phyloP scores from a whole-genome alignment of 2,329 filamentous ascomycete genomes.

The Trichoderma koningii region DNA sequence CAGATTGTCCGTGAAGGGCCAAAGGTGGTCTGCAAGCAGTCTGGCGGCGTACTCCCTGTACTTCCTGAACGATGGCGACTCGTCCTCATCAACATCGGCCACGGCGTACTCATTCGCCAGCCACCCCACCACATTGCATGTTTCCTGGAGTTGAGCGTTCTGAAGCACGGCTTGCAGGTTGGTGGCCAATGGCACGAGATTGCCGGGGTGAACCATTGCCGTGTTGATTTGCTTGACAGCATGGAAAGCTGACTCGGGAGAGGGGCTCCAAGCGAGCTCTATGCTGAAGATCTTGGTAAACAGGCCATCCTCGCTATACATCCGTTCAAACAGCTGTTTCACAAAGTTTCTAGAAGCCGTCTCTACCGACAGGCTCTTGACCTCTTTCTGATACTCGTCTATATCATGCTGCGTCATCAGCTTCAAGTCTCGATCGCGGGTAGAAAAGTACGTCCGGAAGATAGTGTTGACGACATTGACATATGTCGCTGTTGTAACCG shows the following conservation, averaged over 20 bases:
- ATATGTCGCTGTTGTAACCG: conserved; percentile 54
- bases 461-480: conserved; percentile 56
- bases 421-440: conserved; percentile 56
- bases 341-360: conserved; percentile 60
- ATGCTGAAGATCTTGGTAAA: conserved; percentile 59
- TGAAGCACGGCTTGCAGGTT: conserved; percentile 54
- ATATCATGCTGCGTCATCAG: conserved; percentile 56
- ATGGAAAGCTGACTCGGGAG: conserved; percentile 53
- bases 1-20: conserved; percentile 56
- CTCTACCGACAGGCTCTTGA: conserved; percentile 52
- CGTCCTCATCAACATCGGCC: conserved; percentile 58
- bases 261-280: conserved; percentile 55
- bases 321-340: conserved; percentile 61
- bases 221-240: conserved; percentile 53
- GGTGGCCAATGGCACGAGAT: conserved; percentile 55
- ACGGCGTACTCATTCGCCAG: conserved; percentile 60
- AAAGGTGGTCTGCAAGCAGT: conserved; percentile 58
- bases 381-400: conserved; percentile 56
- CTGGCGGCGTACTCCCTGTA: conserved; percentile 59
- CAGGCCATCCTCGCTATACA: conserved; percentile 56
- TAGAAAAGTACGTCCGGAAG: conserved; percentile 55
- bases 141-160: conserved; percentile 49
- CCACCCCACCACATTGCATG: conserved; percentile 60
- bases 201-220: conserved; percentile 55
- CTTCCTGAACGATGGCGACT: conserved; percentile 55